Evolutionary conservation across 192 early-diverging fungal species (phyloP), one percentile per base, ranked within the genome.

Genomic region (Haplosporangium gracile): DNA sequence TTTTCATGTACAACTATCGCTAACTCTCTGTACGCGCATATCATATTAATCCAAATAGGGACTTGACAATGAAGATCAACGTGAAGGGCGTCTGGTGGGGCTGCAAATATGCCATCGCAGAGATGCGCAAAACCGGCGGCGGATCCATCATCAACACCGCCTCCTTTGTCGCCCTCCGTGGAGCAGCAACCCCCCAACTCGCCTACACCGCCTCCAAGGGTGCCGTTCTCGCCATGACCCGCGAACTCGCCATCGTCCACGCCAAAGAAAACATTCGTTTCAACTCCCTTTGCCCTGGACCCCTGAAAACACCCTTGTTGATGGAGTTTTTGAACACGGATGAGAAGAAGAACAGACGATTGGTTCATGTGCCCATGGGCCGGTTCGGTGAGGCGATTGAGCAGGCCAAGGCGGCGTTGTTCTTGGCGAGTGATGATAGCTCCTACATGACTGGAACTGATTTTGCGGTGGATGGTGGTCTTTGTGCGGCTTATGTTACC

Each of bases 31-130:
- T 49, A 65, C 60, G 4, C 60, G 4, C 60, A 18, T 11, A 11
- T 24, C 11, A 32, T 0, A 2, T 29, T 4, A 29, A 26, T 32
- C 9, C 60, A 10, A 78, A 29, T 73, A 93, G 92, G 93, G 91
- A 94, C 68, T 57, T 92, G 60, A 93, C 93, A 36, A 92, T 96
- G 93, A 89, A 95, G 70, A 95, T 96, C 85, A 97, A 97, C 84
- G 94, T 96, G 49, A 97, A 97, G 85, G 95, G 96, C 36, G 96
- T 97, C 26, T 97, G 96, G 96, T 96, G 85, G 82, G 96, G 96
- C 42, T 96, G 95, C 89, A 95, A 95, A 75, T 93, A 97, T 72
- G 95, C 91, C 69, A 96, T 97, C 75, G 89, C 93, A 72, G 94
- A 95, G 60, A 90, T 97, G 85, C 90, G 94, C 55, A 89, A 93